These are phyloP conservation scores for Colletotrichum sp. DNA, from an alignment of 2,329 filamentous ascomycete genomes.

Conservation along the genomic window DNA sequence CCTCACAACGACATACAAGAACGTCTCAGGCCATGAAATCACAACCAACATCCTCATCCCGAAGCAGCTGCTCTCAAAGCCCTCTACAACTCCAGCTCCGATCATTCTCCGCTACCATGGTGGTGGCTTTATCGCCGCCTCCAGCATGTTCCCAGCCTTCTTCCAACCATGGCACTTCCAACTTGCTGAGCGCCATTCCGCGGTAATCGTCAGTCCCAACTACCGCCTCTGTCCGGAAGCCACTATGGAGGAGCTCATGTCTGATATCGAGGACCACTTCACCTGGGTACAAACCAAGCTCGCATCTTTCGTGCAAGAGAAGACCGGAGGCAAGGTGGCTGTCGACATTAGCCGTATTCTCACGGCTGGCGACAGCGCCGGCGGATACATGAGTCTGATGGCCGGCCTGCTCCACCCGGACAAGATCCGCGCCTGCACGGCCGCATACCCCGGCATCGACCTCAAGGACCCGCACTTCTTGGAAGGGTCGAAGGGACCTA, in stretches of 20 bases:
- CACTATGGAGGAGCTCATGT: slow-evolving; percentile 27
- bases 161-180: slow-evolving; percentile 26
- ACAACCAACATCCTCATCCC: slow-evolving; percentile 27
- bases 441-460: slow-evolving; percentile 26
- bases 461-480: neutral
- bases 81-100: neutral
- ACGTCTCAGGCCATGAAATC: neutral
- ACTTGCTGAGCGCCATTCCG: slow-evolving; percentile 26
- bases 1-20: neutral
- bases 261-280: slow-evolving; percentile 31
- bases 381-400: slow-evolving; percentile 27
- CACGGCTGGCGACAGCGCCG: slow-evolving; percentile 19
- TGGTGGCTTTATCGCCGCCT: slow-evolving; percentile 26
- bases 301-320: slow-evolving; percentile 12
- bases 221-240: slow-evolving; percentile 27
- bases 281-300: slow-evolving; percentile 24
- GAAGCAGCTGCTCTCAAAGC: slow-evolving; percentile 24
- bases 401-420: slow-evolving; percentile 26
- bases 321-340: slow-evolving; percentile 21
- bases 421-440: slow-evolving; percentile 20
- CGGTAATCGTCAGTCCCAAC: slow-evolving; percentile 29
- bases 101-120: slow-evolving; percentile 27
- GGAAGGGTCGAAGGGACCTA: neutral
- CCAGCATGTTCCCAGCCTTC: slow-evolving; percentile 26
- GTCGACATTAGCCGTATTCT: neutral